These are phyloP conservation scores for Ganoderma boninense DNA, from an alignment of 1,284 basidiomycete species.

Conservation along the genomic window DNA sequence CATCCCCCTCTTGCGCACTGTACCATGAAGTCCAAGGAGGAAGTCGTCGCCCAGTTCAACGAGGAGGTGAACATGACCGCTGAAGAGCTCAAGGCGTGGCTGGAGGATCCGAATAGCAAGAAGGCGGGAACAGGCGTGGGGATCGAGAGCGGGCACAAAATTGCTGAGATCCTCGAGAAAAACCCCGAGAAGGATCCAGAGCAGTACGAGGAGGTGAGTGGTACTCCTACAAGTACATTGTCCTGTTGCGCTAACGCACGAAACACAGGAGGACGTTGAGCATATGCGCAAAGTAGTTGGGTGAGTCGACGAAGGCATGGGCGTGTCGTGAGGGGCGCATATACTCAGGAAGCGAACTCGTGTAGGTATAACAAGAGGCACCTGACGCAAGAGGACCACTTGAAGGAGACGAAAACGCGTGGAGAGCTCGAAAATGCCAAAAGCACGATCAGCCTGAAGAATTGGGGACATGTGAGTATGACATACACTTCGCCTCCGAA, in stretches of 20 bases:
- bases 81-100: conserved; percentile 46
- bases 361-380: conserved; percentile 41
- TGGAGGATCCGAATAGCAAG: conserved; percentile 43
- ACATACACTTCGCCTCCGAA: background rate
- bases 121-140: conserved; percentile 47
- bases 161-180: conserved; percentile 46
- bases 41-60: conserved; percentile 40
- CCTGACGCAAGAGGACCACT: conserved; percentile 44
- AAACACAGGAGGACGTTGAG: conserved; percentile 42
- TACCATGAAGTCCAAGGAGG: conserved; percentile 35
- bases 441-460: conserved; percentile 47
- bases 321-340: background rate
- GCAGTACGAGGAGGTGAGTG: conserved; percentile 42
- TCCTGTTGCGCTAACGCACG: background rate
- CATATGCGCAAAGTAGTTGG: conserved; percentile 49
- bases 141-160: conserved; percentile 45
- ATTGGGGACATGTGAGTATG: conserved; percentile 46
- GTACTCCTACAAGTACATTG: background rate
- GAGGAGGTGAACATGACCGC: conserved; percentile 46
- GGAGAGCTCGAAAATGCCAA: conserved; percentile 45
- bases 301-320: conserved; percentile 29
- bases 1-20: background rate
- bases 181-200: conserved; percentile 44
- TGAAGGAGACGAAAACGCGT: conserved; percentile 47
- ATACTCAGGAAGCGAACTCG: background rate